Evolutionary conservation across 108 stramenopile species (phyloP).

Genomic region (Skeletonema costatum): DNA sequence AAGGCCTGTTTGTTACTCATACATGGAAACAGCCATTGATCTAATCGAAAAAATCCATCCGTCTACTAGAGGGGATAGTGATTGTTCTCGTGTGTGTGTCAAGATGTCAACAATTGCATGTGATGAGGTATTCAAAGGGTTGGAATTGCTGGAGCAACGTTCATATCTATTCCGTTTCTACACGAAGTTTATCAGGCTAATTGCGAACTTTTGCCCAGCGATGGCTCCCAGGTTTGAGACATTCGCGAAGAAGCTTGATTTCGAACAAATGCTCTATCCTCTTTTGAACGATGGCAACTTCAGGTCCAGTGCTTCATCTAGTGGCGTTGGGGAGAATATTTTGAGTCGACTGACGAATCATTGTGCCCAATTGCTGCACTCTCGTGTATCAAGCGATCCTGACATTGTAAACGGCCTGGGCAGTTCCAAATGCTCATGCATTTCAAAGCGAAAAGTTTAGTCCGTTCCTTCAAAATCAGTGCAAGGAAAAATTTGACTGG

Average conservation of each 20-base stretch:
- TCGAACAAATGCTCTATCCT: no score
- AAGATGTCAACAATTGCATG: conserved; percentile 9
- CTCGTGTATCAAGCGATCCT: background rate
- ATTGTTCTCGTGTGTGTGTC: background rate
- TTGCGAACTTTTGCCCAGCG: no score
- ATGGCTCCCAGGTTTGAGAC: no score
- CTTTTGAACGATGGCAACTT: no score
- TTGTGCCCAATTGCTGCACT: background rate
- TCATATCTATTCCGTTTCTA: no score
- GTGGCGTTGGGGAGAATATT: no score
- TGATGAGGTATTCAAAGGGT: background rate
- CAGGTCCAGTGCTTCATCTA: no score
- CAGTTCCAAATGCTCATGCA: background rate
- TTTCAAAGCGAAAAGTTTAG: no score
- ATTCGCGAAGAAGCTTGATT: no score
- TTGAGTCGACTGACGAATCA: background rate
- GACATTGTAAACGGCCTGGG: background rate
- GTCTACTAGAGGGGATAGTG: background rate
- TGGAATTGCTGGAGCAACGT: background rate
- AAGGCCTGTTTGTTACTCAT: no score
- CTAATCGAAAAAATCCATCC: background rate
- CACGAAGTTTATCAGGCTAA: no score
- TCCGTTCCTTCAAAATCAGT: background rate
- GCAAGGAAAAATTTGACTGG: conserved; percentile 4
- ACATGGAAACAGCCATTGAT: no score